phyloP scores from a whole-genome alignment of 176 grass and related monocot species.

The Coix lacrymajobi region DNA sequence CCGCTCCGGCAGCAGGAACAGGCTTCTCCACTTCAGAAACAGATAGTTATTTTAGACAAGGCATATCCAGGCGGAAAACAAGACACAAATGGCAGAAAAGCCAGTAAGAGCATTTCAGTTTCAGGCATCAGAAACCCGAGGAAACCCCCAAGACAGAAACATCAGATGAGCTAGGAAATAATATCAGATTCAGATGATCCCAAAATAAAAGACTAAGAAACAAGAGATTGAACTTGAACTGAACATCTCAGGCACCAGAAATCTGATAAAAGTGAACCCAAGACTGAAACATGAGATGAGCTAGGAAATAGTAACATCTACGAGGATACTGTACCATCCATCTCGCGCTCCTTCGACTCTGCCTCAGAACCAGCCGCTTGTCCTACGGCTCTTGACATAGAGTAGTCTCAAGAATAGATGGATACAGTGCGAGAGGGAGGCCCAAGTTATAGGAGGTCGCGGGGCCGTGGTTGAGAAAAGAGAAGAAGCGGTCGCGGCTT shows the following conservation, averaged over 20 bases:
- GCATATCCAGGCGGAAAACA: not conserved
- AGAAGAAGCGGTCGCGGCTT: too few relatives aligned
- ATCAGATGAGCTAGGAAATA: not conserved
- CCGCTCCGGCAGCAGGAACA: not conserved
- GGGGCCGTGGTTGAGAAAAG: too few relatives aligned
- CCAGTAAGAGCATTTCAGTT: too few relatives aligned
- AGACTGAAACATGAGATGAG: too few relatives aligned
- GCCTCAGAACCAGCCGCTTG: not conserved
- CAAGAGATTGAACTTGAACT: not conserved
- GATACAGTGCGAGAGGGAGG: not conserved
- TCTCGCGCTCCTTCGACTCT: not conserved
- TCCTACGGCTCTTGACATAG: too few relatives aligned
- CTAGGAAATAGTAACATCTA: too few relatives aligned
- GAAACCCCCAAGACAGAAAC: too few relatives aligned
- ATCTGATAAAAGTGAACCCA: too few relatives aligned
- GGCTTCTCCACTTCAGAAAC: not conserved
- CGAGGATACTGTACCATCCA: not conserved
- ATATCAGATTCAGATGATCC: too few relatives aligned
- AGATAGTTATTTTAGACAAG: not conserved
- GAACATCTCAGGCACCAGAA: too few relatives aligned
- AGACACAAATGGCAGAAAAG: not conserved
- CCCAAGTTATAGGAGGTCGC: not conserved
- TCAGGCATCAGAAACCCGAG: too few relatives aligned
- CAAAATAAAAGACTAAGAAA: not conserved
- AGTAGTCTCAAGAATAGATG: not conserved